Evolutionary conservation across 1,139 yeast species (phyloP).

Genomic region (Magnusiomyces ingens): DNA sequence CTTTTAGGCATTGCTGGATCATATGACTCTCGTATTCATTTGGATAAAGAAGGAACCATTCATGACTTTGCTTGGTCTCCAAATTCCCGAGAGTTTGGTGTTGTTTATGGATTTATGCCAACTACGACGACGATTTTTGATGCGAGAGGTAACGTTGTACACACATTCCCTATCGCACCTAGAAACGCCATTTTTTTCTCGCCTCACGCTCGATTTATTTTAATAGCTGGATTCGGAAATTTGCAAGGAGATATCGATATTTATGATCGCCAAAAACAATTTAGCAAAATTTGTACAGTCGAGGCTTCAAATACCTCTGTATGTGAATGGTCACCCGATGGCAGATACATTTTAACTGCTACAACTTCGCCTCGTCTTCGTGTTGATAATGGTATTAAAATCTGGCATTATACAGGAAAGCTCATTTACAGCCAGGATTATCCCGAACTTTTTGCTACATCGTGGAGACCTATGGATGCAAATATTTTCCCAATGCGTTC

Average conservation of each 20-base stretch:
- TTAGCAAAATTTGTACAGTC: constrained; percentile 68
- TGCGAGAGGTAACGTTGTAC: constrained; percentile 83
- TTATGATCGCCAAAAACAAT: constrained; percentile 86
- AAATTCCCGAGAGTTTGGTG: constrained; percentile 93
- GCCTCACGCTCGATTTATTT: constrained; percentile 85
- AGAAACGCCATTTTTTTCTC: constrained; percentile 87
- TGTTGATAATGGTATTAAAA: constrained; percentile 89
- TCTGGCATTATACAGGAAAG: constrained; percentile 90
- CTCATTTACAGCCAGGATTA: constrained; percentile 72
- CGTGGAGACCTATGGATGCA: constrained; percentile 77
- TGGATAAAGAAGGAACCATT: constrained; percentile 91
- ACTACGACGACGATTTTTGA: constrained; percentile 93
- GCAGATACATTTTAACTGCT: constrained; percentile 86
- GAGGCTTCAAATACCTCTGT: constrained; percentile 92
- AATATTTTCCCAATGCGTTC: constrained; percentile 50
- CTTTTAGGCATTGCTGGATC: constrained; percentile 88
- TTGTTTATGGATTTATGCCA: constrained; percentile 96
- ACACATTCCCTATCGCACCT: constrained; percentile 78
- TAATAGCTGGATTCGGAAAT: constrained; percentile 97
- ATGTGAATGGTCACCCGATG: constrained; percentile 99
- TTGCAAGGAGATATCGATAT: constrained; percentile 95
- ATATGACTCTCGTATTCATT: constrained; percentile 79
- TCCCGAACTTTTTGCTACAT: constrained; percentile 69
- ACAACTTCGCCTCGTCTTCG: constrained; percentile 95
- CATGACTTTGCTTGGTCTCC: constrained; percentile 99